These are phyloP conservation scores for Podaxis sp. DNA, from an alignment of 768 basidiomycete genomes.

Conservation along the genomic window DNA sequence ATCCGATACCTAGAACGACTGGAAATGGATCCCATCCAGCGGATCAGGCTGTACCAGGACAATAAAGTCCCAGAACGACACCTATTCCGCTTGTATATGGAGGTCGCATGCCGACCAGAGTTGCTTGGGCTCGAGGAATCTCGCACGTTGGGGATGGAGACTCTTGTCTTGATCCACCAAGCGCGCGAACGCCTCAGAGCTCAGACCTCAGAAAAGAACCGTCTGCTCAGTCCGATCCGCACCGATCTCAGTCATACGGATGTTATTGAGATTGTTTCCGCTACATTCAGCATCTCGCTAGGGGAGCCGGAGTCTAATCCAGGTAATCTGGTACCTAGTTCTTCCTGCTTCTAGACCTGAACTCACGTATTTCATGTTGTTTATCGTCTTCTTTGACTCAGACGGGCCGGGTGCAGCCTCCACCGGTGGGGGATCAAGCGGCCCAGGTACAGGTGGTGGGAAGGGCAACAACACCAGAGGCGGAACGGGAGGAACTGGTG, in stretches of 20 bases:
- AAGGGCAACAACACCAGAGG: neutral
- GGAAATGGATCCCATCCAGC: neutral
- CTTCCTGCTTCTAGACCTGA: neutral
- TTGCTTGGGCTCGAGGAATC: conserved; percentile 56
- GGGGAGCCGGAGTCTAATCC: neutral
- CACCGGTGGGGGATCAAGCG: neutral
- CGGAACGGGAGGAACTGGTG: too few relatives aligned
- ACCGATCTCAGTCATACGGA: neutral
- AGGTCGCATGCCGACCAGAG: neutral
- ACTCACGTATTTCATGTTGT: neutral
- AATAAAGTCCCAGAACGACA: neutral
- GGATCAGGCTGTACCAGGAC: conserved; percentile 1
- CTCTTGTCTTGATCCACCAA: conserved; percentile 47
- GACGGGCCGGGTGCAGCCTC: too few relatives aligned
- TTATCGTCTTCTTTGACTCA: too few relatives aligned
- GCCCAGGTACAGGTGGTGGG: neutral
- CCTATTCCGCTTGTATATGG: conserved; percentile 2
- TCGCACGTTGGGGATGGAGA: conserved; percentile 51
- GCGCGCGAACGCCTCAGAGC: conserved; percentile 51
- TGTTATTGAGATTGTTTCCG: neutral
- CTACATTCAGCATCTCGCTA: conserved; percentile 1
- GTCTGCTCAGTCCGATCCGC: neutral
- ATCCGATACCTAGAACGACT: neutral
- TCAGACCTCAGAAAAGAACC: neutral
- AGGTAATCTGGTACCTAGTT: neutral